Conservation (phyloP, 441 rosid genomes). For the Eutrema salsugineum region DNA sequence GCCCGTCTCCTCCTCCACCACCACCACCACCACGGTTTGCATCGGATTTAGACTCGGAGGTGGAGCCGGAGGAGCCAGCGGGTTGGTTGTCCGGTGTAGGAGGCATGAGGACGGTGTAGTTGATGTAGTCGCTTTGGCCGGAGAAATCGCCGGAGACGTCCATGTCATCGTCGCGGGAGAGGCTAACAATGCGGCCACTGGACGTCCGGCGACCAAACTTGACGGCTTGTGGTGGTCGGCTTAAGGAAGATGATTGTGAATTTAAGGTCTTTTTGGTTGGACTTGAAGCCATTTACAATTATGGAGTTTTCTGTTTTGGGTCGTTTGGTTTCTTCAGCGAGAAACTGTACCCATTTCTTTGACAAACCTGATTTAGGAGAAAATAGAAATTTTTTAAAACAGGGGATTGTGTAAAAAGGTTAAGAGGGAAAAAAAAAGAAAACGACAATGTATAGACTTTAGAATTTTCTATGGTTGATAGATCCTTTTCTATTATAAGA, state of each 20-base stretch:
- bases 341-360: conserved; percentile 31
- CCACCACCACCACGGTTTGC: conserved; percentile 14
- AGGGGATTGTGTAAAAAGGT: conserved; percentile 11
- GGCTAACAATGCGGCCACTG: conserved; percentile 68
- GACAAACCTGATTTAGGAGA: conserved; percentile 22
- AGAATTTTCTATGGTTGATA: conserved; percentile 18
- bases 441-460: not conserved
- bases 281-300: conserved; percentile 48
- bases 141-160: conserved; percentile 64
- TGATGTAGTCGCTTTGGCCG: conserved; percentile 68
- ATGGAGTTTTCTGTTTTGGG: conserved; percentile 19
- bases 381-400: not conserved
- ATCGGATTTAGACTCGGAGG: conserved; percentile 42
- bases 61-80: conserved; percentile 32
- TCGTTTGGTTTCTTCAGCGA: conserved; percentile 11
- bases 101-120: conserved; percentile 89
- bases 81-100: conserved; percentile 97
- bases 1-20: conserved; percentile 19
- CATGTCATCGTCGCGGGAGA: conserved; percentile 76
- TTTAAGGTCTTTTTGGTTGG: conserved; percentile 41
- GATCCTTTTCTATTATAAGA: conserved; percentile 27
- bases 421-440: not conserved
- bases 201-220: conserved; percentile 66
- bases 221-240: conserved; percentile 61
- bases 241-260: conserved; percentile 41